Evolutionary conservation across 352 stramenopile genomes (phyloP).

Genomic region (Elongisporangium undulatum): DNA sequence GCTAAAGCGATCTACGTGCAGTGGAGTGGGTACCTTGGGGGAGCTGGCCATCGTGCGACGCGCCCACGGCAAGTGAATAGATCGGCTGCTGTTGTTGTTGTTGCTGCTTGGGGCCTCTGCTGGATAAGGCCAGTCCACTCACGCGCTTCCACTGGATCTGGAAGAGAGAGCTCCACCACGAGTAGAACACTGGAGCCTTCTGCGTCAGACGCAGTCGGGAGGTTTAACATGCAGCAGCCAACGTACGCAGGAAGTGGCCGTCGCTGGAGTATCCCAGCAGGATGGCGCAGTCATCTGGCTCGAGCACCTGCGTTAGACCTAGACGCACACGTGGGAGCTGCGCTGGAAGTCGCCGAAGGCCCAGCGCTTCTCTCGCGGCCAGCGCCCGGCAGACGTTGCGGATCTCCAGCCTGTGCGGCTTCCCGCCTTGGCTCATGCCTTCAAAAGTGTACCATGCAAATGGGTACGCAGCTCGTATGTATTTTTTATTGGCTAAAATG

Average conservation of each 20-base stretch:
- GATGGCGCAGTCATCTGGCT: conserved; percentile 35
- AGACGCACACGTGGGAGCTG: conserved; percentile 9
- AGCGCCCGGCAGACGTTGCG: conserved; percentile 4
- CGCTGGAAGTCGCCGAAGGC: not conserved
- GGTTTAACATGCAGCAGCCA: not conserved
- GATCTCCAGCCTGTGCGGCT: not conserved
- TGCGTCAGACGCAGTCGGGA: not conserved
- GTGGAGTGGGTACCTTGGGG: not conserved
- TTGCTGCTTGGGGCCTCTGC: conserved; percentile 6
- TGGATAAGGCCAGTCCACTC: too few species aligned
- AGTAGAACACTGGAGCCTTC: not conserved
- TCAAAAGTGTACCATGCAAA: not conserved
- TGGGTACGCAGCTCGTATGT: not conserved
- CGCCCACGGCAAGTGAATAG: conserved; percentile 19
- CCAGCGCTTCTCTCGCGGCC: conserved; percentile 2
- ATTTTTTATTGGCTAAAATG: not conserved
- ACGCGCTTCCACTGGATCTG: conserved; percentile 52
- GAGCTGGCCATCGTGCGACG: not conserved
- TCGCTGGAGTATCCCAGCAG: conserved; percentile 70
- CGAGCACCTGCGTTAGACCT: conserved; percentile 27
- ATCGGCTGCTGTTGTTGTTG: conserved; percentile 3
- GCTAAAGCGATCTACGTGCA: not conserved
- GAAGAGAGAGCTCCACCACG: conserved; percentile 21
- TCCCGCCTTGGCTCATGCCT: not conserved
- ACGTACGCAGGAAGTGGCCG: conserved; percentile 52